Evolutionary conservation across 129 eudicot species (phyloP).

Genomic region (carrot (Daucus carota)): DNA sequence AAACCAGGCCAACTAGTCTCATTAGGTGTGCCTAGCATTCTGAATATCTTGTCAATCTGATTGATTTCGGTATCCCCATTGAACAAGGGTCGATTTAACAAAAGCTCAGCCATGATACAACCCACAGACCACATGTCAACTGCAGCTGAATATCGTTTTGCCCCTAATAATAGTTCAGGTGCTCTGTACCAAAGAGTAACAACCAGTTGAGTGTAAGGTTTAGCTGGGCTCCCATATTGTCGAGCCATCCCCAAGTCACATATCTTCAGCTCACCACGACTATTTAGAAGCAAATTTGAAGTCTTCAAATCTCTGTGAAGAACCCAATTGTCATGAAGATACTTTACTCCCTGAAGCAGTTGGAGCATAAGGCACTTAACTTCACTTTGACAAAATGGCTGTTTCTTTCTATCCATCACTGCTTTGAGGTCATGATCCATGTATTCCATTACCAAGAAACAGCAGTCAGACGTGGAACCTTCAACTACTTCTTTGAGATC

Average conservation of each 20-base stretch:
- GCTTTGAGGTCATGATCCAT: conserved; percentile 62
- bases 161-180: conserved; percentile 73
- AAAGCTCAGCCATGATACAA: conserved; percentile 76
- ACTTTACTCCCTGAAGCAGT: conserved; percentile 54
- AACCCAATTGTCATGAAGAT: conserved; percentile 75
- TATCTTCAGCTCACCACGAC: conserved; percentile 58
- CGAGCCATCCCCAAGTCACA: conserved; percentile 85
- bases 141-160: conserved; percentile 62
- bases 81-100: conserved; percentile 55
- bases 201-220: conserved; percentile 56
- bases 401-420: conserved; percentile 48
- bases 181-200: conserved; percentile 88
- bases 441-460: conserved; percentile 77
- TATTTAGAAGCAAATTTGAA: conserved; percentile 56
- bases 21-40: conserved; percentile 65
- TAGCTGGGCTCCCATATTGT: conserved; percentile 48
- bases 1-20: conserved; percentile 69
- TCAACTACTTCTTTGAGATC: conserved; percentile 65
- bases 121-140: conserved; percentile 90
- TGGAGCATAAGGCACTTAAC: conserved; percentile 79
- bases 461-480: conserved; percentile 36
- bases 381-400: conserved; percentile 69
- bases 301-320: conserved; percentile 79
- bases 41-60: conserved; percentile 67
- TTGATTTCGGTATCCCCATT: conserved; percentile 46